Evolutionary conservation across 2,329 filamentous ascomycete genomes (phyloP), one percentile per base, ranked within the genome.

Genomic region (Xylogone sp.): DNA sequence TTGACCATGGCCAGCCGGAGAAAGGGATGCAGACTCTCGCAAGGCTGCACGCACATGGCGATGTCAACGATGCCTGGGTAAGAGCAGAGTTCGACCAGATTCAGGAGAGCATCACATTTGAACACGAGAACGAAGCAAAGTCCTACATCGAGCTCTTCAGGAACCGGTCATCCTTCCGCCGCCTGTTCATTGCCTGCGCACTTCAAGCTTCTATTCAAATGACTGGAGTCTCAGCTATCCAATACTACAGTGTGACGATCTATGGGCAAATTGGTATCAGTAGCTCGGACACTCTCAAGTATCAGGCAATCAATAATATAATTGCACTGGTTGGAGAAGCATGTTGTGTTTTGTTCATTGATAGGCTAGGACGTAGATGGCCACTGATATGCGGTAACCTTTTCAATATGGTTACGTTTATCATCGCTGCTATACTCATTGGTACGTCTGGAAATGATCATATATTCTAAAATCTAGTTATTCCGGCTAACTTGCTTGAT

Each of bases 321-420:
- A 81, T 86, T 56, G 82, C 81, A 4, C 65, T 86, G 3, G 59
- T 85, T 27, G 82, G 75, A 0, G 78, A 86, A 59, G 77, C 79
- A 56, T 70, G 75, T 54, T 85, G 81, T 60, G 81, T 86, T 53
- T 59, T 82, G 46, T 68, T 81, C 52, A 84, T 91, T 57, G 88
- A 92, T 65, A 75, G 72, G 29, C 78, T 86, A 8, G 88, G 89
- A 46, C 83, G 88, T 44, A 79, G 88, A 53, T 83, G 83, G 79
- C 83, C 86, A 0, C 69, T 92, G 46, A 92, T 93, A 54, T 62
- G 73, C 12, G 88, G 88, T 18, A 90, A 90, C 60, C 64, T 88
- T 9, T 76, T 78, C 51, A 92, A 91, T 70, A 82, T 79, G 65
- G 62, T 88, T 12, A 86, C 81, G 31, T 92, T 91, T 67, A 83